Base-by-base conservation (phyloP, 1,284 basidiomycete species). In the Tylopilus sp. region DNA sequence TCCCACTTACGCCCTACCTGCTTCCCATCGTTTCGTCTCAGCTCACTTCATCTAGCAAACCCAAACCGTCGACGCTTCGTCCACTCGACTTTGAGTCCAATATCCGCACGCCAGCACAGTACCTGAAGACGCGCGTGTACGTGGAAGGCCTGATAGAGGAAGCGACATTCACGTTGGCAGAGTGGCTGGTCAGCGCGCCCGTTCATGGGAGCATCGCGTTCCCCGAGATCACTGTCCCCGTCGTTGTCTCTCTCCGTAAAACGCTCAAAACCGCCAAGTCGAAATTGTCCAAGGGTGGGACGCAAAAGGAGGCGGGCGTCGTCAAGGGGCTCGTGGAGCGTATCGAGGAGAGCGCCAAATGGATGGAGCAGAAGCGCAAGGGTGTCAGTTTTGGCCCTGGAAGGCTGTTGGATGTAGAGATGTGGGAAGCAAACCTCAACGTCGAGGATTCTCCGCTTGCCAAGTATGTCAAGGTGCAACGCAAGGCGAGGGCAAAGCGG, bases 201-300 rank as follows among this genome's bases (percentile, higher is more conserved):
- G 80, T 88, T 0, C 85, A 86, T 48, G 82, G 78, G 1, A 90
- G 88, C 67, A 85, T 98, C 50, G 91, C 91, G 0, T 97, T 97
- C 73, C 95, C 95, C 2, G 96, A 99, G 71, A 75, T 96, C 46
- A 78, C 85, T 12, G 80, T 98, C n/a, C 93, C 95, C 2, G 73
- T 94, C 34, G 72, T 85, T n/a, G 78, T 88, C 10, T 73, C 78
- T 4, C 73, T 94, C 50, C 81, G 81, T 28, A 81, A 82, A 69
- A 70, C 77, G 65, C 59, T 91, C 58, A 96, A 95, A 69, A 70
- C 67, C 7, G 73, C 72, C 33, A 80, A 76, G 57, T 63, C 67
- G 24, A 63, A 24, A 24, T 24, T 55, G 9, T 59, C 63, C 4
- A 56, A 77, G 66, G 64, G 68, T 49, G 54, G 69, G 38, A 70